These are phyloP conservation scores for Fomes fomentarius DNA, from an alignment of 1,284 basidiomycete species.

Conservation along the genomic window DNA sequence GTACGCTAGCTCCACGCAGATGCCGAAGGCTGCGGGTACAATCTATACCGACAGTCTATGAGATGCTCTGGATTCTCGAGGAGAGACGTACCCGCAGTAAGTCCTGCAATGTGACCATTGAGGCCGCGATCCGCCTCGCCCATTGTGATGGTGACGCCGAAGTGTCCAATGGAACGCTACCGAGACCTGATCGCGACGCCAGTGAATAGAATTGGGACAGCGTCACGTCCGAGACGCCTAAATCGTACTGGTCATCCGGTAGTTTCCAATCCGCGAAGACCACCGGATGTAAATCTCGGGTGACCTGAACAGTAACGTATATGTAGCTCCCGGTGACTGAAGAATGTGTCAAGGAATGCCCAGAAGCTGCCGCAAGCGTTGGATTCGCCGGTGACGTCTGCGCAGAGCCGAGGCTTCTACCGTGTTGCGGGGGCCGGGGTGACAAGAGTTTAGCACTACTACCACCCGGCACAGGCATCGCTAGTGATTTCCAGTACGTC, in stretches of 20 bases:
- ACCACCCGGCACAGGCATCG: conserved; percentile 44
- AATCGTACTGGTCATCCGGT: conserved; percentile 75
- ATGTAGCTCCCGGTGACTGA: conserved; percentile 90
- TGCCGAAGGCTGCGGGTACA: conserved; percentile 72
- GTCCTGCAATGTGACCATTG: conserved; percentile 73
- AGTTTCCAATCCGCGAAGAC: conserved; percentile 75
- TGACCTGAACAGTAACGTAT: conserved; percentile 89
- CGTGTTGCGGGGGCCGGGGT: conserved; percentile 32
- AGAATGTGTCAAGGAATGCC: conserved; percentile 78
- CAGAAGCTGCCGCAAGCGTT: conserved; percentile 43
- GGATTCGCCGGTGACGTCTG: conserved; percentile 70
- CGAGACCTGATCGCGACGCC: conserved; percentile 55
- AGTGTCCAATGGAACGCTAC: conserved; percentile 35
- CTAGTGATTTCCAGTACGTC: conserved; percentile 96
- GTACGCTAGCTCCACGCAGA: conserved; percentile 84
- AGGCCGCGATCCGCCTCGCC: conserved; percentile 52
- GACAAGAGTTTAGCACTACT: conserved; percentile 27
- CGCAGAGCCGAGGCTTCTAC: conserved; percentile 48
- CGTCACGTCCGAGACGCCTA: conserved; percentile 85
- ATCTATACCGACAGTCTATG: conserved; percentile 45
- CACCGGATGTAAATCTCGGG: conserved; percentile 88
- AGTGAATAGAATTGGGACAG: conserved; percentile 78
- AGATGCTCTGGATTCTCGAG: background rate
- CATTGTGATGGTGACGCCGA: conserved; percentile 54
- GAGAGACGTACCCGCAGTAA: conserved; percentile 65